Evolutionary conservation across 345 rosid genomes (phyloP), one percentile per base, ranked within the genome.

Genomic region (Mercurialis annua): DNA sequence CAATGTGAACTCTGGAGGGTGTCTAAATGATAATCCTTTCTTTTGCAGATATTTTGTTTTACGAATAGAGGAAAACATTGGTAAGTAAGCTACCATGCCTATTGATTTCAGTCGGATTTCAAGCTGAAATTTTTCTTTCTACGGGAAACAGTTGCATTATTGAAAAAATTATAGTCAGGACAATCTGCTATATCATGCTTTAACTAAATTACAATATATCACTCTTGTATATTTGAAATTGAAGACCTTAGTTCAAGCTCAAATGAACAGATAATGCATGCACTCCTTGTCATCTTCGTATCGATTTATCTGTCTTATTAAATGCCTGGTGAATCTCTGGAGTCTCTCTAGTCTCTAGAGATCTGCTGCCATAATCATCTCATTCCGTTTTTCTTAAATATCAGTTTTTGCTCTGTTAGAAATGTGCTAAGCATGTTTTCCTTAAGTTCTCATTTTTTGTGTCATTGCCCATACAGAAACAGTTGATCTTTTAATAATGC

Each of bases 41-140:
- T 74, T 82, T 65, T 85, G 90, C 89, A 95, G 99, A 83, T 95
- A 95, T 74, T 95, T 95, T 84, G 99, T 95, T 70, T 96, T 95
- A 74, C 96, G 98, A 62, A 76, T 95, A 76, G 99, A 92, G 83
- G 99, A 95, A 83, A 81, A 77, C 60, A 88, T 95, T n/a, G 94
- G 99, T 94, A 71, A 82, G 88, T 94, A 71, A 82, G 88, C 66
- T 76, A 63, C 52, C 29, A 16, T 73, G 26, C 40, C 52, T 42
- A 43, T 59, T 46, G 38, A 70, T 65, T 59, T 55, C 47, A 50
- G 57, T 57, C 71, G 14, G 29, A 71, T 69, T 49, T 54, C n/a
- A 44, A 42, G 33, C 62, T 34, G 46, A 62, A 23, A 16, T 15
- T 59, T 69, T 1, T 50, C 16, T 50, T 58, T 59, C 24, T 49